These are phyloP conservation scores for Phytophthora aleatoria DNA, from an alignment of 352 stramenopile genomes.

Conservation along the genomic window DNA sequence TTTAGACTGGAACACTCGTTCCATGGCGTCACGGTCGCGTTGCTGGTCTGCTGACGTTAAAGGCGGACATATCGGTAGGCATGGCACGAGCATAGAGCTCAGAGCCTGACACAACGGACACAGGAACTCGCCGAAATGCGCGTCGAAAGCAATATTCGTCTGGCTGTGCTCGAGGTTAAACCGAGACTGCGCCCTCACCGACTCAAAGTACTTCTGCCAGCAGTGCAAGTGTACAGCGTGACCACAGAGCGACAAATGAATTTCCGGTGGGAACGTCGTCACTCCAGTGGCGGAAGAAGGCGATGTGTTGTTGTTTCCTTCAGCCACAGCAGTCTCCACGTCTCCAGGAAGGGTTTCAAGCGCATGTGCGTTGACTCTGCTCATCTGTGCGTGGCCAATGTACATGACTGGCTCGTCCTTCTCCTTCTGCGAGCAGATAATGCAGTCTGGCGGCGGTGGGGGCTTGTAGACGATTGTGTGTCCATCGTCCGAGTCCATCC, in stretches of 20 bases:
- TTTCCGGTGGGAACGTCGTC: conserved; percentile 56
- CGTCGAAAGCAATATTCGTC: conserved; percentile 86
- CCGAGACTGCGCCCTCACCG: conserved; percentile 70
- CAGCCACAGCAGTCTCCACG: conserved; percentile 25
- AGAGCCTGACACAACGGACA: conserved; percentile 91
- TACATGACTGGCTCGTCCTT: conserved; percentile 87
- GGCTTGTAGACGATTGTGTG: conserved; percentile 68
- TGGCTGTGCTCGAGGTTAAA: conserved; percentile 77
- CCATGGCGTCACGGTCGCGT: conserved; percentile 64
- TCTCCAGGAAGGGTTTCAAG: conserved; percentile 49
- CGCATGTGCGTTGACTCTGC: conserved; percentile 57
- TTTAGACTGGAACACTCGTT: conserved; percentile 75
- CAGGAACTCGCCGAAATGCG: conserved; percentile 87
- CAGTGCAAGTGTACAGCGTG: conserved; percentile 91
- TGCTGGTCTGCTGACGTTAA: conserved; percentile 65
- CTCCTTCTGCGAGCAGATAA: conserved; percentile 88
- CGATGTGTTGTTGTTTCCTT: conserved; percentile 18
- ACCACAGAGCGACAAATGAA: conserved; percentile 86
- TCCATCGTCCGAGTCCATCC: conserved; percentile 24
- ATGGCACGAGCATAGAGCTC: conserved; percentile 91
- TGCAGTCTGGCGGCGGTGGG: conserved; percentile 74
- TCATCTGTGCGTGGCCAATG: conserved; percentile 83
- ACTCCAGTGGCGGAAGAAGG: conserved; percentile 9
- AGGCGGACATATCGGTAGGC: conserved; percentile 61
- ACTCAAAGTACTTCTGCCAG: conserved; percentile 90